Conservation (phyloP, 1,139 yeast genomes). For the Pneumocystis carinii region DNA sequence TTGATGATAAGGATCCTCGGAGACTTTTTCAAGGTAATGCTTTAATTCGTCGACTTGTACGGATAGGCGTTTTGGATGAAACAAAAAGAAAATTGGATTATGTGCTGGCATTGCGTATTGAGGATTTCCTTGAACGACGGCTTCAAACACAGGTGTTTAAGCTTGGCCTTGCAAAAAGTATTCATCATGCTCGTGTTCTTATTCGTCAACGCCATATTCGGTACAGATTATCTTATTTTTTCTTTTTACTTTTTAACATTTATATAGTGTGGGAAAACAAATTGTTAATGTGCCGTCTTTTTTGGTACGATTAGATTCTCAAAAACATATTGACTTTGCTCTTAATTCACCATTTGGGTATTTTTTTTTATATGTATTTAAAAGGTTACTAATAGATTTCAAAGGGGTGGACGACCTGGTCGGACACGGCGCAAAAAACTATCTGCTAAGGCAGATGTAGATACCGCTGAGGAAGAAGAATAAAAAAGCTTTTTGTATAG, state of each 20-base stretch:
- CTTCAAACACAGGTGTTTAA: conserved; percentile 99
- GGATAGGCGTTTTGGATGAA: conserved; percentile 97
- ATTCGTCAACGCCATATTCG: conserved; percentile 99
- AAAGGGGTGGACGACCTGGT: conserved; percentile 99
- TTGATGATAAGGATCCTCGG: conserved; percentile 99
- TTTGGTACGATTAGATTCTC: conserved; percentile 99
- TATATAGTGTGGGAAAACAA: conserved; percentile 78
- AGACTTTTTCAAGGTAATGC: conserved; percentile 99
- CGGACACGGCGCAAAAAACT: conserved; percentile 96
- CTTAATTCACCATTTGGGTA: conserved; percentile 88
- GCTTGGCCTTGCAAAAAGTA: conserved; percentile 98
- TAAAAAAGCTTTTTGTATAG: conserved; percentile 25
- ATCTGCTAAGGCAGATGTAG: conserved; percentile 42
- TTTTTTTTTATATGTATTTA: background rate
- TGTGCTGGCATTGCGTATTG: conserved; percentile 93
- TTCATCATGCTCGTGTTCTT: conserved; percentile 99
- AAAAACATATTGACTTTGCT: conserved; percentile 99
- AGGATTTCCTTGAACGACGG: conserved; percentile 99
- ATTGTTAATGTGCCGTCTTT: conserved; percentile 96
- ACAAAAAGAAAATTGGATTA: conserved; percentile 99
- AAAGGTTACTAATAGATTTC: background rate
- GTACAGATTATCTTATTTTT: conserved; percentile 2
- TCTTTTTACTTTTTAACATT: background rate
- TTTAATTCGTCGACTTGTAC: conserved; percentile 90
- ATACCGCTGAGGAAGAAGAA: conserved; percentile 41